Evolutionary conservation across 129 eudicot species (phyloP), one percentile per base, ranked within the genome.

Genomic region (Solidago caesia): DNA sequence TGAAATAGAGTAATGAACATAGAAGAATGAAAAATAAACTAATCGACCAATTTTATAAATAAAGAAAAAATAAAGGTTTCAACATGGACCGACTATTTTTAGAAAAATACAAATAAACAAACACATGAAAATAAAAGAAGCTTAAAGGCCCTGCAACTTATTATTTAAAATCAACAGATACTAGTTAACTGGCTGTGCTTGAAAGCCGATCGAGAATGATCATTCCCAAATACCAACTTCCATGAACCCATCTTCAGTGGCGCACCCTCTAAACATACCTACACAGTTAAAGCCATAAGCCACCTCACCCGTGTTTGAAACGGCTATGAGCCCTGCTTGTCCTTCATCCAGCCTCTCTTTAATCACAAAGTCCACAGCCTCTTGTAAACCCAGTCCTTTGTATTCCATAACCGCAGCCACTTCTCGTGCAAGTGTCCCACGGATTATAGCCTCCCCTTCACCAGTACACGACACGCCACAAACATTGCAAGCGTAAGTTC

Each of bases 371-470:
- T 93, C 98, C 82, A 90, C 97, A 46, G 98, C 98, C 75, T 85
- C 91, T 52, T 90, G 96, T 8, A 93, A 88, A 14, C 85, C 84
- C 53, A 93, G 27, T 58, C 84, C 97, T 77, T 93, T 93, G 66
- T 93, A 93, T 82, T 93, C 98, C 97, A 93, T 93, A 82, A 93
- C 87, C 5, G 97, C 98, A 42, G 92, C 96, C 88, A 93, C 98
- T 12, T 90, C 98, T 13, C 98, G 87, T 0, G 98, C 96, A 49
- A 92, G 85, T 21, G 98, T 92, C 7, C 85, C 90, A 5, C 98
- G 86, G 55, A 90, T 85, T 55, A 93, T 93, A 8, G 98, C 98
- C 84, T 93, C 98, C 0, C 98, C 98, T 59, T 93, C 98, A 8
- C 98, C 98, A 0, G 98, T 93, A 84, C 98, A 93, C 4, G 98